Conservation (phyloP, 805 yeast genomes). For the Ogataea pignaliae region DNA sequence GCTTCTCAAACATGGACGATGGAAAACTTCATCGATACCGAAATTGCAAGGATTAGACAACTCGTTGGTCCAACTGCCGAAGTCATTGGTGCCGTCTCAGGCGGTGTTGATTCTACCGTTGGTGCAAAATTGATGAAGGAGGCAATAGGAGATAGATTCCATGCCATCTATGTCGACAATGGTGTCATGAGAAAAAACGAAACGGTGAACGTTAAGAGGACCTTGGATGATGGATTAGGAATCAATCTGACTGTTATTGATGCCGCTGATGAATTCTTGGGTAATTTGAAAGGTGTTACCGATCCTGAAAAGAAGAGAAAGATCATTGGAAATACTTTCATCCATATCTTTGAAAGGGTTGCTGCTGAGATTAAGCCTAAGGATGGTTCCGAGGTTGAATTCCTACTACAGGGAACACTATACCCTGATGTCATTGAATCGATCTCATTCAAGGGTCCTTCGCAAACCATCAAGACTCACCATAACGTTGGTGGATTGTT, state of each 20-base stretch:
- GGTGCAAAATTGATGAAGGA: conserved; percentile 97
- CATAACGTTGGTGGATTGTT: conserved; percentile 98
- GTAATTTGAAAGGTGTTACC: conserved; percentile 84
- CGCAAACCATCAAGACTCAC: conserved; percentile 98
- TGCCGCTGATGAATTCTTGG: conserved; percentile 86
- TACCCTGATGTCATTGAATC: conserved; percentile 99
- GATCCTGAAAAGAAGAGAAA: conserved; percentile 99
- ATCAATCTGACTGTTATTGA: conserved; percentile 93
- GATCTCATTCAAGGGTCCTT: conserved; percentile 98
- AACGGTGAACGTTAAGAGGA: conserved; percentile 82
- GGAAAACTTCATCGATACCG: conserved; percentile 97
- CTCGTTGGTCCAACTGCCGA: conserved; percentile 97
- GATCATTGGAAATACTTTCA: conserved; percentile 96
- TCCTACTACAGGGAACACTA: conserved; percentile 91
- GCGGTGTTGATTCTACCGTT: conserved; percentile 99
- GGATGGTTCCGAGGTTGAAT: conserved; percentile 87
- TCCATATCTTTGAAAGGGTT: conserved; percentile 94
- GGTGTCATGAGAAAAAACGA: conserved; percentile 97
- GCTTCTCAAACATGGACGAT: conserved; percentile 93
- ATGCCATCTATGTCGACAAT: conserved; percentile 95
- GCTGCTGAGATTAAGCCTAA: conserved; percentile 88
- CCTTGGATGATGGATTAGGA: conserved; percentile 89
- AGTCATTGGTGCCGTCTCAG: conserved; percentile 98
- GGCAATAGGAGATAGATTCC: conserved; percentile 98
- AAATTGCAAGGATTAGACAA: conserved; percentile 84